Conservation (phyloP, 1,139 yeast genomes). For the Taiozyma sp. region DNA sequence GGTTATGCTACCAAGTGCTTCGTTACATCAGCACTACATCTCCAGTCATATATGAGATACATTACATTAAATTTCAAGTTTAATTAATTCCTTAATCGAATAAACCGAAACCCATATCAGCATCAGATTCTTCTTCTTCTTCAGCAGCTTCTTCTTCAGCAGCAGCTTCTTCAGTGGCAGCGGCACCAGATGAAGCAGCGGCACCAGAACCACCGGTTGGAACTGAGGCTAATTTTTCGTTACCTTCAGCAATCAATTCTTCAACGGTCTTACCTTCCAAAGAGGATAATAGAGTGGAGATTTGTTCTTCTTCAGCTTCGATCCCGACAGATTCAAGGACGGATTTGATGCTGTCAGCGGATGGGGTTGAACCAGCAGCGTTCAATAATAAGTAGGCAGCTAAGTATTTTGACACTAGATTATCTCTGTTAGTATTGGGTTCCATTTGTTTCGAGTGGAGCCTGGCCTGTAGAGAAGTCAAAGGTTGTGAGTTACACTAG, state of each 20-base stretch:
- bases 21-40: not conserved
- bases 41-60: not conserved
- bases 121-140: slow-evolving; percentile 59
- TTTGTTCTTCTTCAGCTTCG: slow-evolving; percentile 73
- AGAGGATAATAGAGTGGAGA: slow-evolving; percentile 60
- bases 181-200: slow-evolving; percentile 51
- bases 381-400: slow-evolving; percentile 88
- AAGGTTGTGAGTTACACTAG: not conserved
- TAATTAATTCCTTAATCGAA: slow-evolving; percentile 53
- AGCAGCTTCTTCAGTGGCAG: slow-evolving; percentile 48
- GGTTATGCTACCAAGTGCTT: too few relatives aligned
- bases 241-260: slow-evolving; percentile 78
- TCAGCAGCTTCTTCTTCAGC: slow-evolving; percentile 59
- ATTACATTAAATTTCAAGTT: slow-evolving; percentile 4
- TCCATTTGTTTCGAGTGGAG: too few relatives aligned
- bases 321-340: slow-evolving; percentile 75
- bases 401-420: slow-evolving; percentile 53
- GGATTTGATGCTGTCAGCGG: slow-evolving; percentile 66
- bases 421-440: slow-evolving; percentile 16
- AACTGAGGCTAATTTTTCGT: slow-evolving; percentile 75
- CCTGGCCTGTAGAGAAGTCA: too few relatives aligned
- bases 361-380: slow-evolving; percentile 80
- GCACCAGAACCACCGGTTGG: slow-evolving; percentile 85
- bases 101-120: slow-evolving; percentile 88
- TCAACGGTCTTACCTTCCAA: slow-evolving; percentile 74